Percentiles rank a stretch among this genome's conserved stretches.
Conservation (phyloP, 345 rosid species). For the Hirschfeldia incana region DNA sequence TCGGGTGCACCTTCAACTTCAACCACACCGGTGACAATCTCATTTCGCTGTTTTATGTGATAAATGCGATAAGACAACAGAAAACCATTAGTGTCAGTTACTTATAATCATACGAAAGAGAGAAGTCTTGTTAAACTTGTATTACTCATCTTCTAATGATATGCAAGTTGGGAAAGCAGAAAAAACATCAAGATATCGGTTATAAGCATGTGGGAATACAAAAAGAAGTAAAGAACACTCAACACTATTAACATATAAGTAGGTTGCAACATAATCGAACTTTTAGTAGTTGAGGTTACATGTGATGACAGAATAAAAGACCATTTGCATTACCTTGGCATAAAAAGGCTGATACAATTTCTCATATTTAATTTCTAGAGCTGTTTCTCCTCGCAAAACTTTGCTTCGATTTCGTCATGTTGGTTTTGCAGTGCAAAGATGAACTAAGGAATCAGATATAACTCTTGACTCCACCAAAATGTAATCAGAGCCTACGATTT, state of each 20-base stretch:
- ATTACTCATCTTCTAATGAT: background rate
- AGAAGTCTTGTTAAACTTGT: background rate
- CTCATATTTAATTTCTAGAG: constrained; percentile 85
- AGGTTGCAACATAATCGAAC: background rate
- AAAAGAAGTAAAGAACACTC: background rate
- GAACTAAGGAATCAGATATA: background rate
- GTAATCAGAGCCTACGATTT: background rate
- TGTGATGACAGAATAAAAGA: background rate
- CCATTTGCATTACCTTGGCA: constrained; percentile 51
- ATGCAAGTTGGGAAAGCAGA: background rate
- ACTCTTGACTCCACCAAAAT: background rate
- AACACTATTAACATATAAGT: background rate
- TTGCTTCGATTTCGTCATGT: constrained; percentile 79
- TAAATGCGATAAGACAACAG: constrained; percentile 14
- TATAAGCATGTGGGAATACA: background rate
- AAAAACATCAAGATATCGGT: too few species aligned
- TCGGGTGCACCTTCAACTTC: constrained; percentile 62
- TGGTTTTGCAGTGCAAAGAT: constrained; percentile 52
- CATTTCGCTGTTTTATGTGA: constrained; percentile 52
- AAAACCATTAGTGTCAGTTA: constrained; percentile 1
- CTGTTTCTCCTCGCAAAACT: constrained; percentile 90
- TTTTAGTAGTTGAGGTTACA: background rate
- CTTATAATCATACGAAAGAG: background rate
- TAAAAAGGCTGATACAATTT: constrained; percentile 81
- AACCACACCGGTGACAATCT: constrained; percentile 77